Base-by-base conservation (phyloP, 805 yeast species). In the Teunomyces kruisii region DNA sequence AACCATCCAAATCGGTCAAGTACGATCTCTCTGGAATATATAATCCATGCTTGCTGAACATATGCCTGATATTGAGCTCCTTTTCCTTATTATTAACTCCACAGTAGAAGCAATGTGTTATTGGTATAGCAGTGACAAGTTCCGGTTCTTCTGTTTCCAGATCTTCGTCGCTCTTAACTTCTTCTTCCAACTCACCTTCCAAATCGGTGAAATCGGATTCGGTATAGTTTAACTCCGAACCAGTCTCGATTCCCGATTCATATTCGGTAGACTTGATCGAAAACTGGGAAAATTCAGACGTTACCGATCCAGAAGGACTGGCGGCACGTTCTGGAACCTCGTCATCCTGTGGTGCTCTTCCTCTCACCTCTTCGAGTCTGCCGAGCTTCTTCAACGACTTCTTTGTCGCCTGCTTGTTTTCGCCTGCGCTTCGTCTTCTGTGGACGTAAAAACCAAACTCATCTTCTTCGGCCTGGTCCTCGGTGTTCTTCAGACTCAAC, bases 101-200 rank as follows among this genome's bases (percentile, higher is more conserved):
- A 64, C 88, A 82, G 52, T 70, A 82, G 37, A 81, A 73, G 54
- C 88, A 83, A 33, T 71, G 68, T 0, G 77, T 72, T 31, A 68
- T 58, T 12, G 84, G 79, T 14, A 79, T 72, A 9, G 75, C 75
- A 12, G 51, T 50, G 4, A 51, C 43, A 2, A 54, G 52, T 9
- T 61, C 64, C 6, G 56, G 64, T 1, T 35, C 38, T 2, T 55
- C 58, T 6, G 12, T 48, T 65, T 7, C 62, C 75, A 31, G 36
- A 57, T 5, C 44, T 6, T 54, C 58, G 6, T 47, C 62, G 6
- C 62, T 75, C 24, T 65, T 67, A 17, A 67, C 67, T 6, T 57
- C 19, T 1, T 32, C 32, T 5, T 40, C 46, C 7, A 31, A 37
- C 14, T 47, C 48, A 10, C 42, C 45, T 22, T 51, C 54, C 8